Evolutionary conservation across 345 rosid genomes (phyloP).

Genomic region (Firmiana major): DNA sequence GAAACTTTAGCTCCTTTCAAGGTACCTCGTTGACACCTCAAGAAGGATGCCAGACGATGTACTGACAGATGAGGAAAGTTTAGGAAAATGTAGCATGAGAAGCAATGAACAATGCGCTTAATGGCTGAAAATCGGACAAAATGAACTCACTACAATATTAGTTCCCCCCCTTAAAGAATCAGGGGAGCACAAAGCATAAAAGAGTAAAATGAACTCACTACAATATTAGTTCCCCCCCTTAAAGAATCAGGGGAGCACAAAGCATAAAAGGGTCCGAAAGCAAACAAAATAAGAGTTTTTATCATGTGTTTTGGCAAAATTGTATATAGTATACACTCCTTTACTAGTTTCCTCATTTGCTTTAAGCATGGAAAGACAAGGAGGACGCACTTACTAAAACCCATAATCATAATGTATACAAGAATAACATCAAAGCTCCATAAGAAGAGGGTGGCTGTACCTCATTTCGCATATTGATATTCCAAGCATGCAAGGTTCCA

Average conservation of each 20-base stretch:
- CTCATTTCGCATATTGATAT: constrained; percentile 69
- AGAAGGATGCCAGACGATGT: background rate
- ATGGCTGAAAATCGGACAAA: background rate
- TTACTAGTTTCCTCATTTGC: background rate
- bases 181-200: background rate
- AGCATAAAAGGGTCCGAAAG: background rate
- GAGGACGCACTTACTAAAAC: background rate
- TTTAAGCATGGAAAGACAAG: background rate
- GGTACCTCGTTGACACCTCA: background rate
- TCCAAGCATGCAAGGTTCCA: constrained; percentile 90
- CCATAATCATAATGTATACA: background rate
- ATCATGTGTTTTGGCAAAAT: background rate
- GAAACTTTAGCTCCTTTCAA: background rate
- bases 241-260: background rate
- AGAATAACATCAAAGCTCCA: background rate
- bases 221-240: background rate
- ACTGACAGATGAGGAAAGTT: background rate
- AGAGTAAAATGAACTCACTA: background rate
- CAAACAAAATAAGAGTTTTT: background rate
- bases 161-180: background rate
- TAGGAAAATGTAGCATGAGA: background rate
- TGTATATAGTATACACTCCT: background rate
- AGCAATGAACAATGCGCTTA: background rate
- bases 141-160: background rate
- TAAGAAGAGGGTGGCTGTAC: constrained; percentile 32